Conservation (phyloP, 768 basidiomycete species). For the Omphalotus guepiniiformis region DNA sequence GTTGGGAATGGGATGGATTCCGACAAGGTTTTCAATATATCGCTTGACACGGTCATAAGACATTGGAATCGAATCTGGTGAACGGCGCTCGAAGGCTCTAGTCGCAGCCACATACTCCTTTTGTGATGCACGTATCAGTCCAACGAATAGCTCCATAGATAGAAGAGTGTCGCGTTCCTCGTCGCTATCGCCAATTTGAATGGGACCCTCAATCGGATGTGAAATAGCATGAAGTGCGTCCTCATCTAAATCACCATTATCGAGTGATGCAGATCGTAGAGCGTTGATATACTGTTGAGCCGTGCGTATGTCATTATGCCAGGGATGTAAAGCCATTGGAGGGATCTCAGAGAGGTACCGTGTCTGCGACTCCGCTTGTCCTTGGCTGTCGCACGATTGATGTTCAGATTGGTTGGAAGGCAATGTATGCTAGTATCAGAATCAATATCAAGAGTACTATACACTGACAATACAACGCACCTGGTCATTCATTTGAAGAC, state of each 20-base stretch:
- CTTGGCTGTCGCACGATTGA: no score
- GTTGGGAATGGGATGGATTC: slow-evolving; percentile 15
- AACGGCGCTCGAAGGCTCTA: neutral
- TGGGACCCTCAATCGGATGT: neutral
- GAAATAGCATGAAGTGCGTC: neutral
- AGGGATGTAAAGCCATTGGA: neutral
- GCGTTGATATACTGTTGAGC: neutral
- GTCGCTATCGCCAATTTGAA: neutral
- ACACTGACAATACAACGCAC: neutral
- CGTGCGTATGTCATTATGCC: neutral
- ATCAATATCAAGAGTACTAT: no score
- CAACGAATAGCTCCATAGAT: neutral
- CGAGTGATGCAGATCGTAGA: neutral
- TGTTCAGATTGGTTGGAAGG: no score
- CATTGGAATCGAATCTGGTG: slow-evolving; percentile 1
- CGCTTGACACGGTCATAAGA: slow-evolving; percentile 12
- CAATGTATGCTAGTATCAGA: no score
- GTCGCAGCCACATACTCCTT: neutral
- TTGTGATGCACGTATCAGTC: neutral
- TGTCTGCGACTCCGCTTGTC: no score
- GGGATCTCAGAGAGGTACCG: no score
- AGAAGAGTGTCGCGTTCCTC: neutral
- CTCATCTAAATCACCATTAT: neutral
- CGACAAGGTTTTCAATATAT: slow-evolving; percentile 10
- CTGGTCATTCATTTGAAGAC: neutral